Percentiles rank a stretch among this genome's conserved stretches.
Evolutionary conservation across 164 flowering plant genomes (phyloP).

Genomic region (Paratinospora sagittata): DNA sequence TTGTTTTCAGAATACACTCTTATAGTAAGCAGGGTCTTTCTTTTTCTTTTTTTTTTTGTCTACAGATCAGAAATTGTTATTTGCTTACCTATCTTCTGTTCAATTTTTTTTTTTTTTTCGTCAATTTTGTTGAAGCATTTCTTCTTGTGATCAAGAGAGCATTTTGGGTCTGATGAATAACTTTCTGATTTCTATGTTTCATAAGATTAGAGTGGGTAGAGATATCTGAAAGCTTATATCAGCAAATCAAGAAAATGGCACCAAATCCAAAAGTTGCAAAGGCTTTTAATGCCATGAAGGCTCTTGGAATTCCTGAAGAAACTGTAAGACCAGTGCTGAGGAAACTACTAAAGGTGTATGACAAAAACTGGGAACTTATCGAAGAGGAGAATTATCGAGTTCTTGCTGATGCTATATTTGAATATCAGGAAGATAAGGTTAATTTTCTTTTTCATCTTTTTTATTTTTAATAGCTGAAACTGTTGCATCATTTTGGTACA

Average conservation of each 20-base stretch:
- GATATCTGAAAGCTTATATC: not conserved
- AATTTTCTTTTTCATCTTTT: not conserved
- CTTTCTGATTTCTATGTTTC: not conserved
- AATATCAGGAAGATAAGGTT: constrained; percentile 49
- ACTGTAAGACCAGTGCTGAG: constrained; percentile 38
- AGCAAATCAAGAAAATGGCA: not conserved
- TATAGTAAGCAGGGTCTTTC: too few relatives aligned
- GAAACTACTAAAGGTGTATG: constrained; percentile 38
- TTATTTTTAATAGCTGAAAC: not conserved
- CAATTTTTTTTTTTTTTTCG: too few relatives aligned
- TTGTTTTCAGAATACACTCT: too few relatives aligned
- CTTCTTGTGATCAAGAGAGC: not conserved
- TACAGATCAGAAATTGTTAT: too few relatives aligned
- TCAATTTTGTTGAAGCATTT: too few relatives aligned
- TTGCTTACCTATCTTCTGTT: too few relatives aligned
- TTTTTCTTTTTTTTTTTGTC: too few relatives aligned
- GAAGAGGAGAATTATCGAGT: constrained; percentile 68
- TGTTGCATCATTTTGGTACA: not conserved
- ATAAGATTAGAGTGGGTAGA: not conserved
- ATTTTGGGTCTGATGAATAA: not conserved
- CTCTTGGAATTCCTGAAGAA: constrained; percentile 37
- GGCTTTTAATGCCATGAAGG: constrained; percentile 50
- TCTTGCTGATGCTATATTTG: constrained; percentile 77
- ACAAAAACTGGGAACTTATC: constrained; percentile 62
- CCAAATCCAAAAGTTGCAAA: constrained; percentile 17